Evolutionary conservation across 164 flowering plant genomes (phyloP), one percentile per base, ranked within the genome.

Genomic region (Tetracentron sinense): DNA sequence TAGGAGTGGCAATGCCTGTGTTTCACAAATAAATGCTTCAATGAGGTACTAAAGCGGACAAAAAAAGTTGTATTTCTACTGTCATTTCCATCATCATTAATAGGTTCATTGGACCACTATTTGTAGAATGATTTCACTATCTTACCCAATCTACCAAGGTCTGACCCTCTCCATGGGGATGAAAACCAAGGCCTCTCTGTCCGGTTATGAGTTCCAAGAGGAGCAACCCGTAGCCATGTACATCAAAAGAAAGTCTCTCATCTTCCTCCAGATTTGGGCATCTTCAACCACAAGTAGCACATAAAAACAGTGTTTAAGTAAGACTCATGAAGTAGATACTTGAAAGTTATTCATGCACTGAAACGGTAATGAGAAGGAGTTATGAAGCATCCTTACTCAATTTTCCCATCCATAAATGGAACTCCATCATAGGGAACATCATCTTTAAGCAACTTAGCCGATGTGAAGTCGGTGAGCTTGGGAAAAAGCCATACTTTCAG

Each of bases 201-300:
- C 83, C 85, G n/a, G 77, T 61, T 51, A 81, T 58, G 25, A 82
- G 79, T 69, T 82, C 83, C 57, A 77, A 17, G 6, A 82, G 79
- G n/a, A 82, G 29, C 52, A 74, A 28, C 12, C 83, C 83, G 56
- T 73, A 82, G 26, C 71, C 81, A 62, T 33, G 68, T 15, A 82
- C 70, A 68, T 82, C 81, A 50, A 56, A 56, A 26, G 55, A 46
- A 51, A 69, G 62, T 26, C 30, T 28, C 54, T 74, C 58, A 2
- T 75, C 69, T 67, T 62, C 66, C 60, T 27, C 68, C 46, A 16
- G 6, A 25, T 21, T 58, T 27, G 25, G 17, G 31, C 56, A 21
- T 49, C 78, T 77, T 76, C 63, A 60, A 55, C 29, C 51, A 47
- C 57, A 67, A n/a, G 54, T 23, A 51, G 33, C 31, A 30, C 28